Conservation (phyloP, 345 rosid genomes). For the Moricandia arvensis region DNA sequence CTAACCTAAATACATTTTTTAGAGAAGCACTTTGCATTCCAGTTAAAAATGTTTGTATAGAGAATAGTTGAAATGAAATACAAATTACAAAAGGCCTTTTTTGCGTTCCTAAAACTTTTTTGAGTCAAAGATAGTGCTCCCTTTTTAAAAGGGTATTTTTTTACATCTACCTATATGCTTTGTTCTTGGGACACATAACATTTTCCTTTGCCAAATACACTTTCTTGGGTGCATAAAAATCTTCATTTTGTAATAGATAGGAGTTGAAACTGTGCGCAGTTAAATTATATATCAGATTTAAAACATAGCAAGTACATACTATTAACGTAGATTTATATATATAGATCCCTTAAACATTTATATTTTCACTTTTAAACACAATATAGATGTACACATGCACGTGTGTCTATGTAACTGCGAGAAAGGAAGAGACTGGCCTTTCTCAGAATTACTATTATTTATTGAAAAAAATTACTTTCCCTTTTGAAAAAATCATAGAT, state of each 20-base stretch:
- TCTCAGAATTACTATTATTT: neutral
- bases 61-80: slow-evolving; percentile 10
- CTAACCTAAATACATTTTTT: slow-evolving; percentile 3
- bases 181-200: slow-evolving; percentile 41
- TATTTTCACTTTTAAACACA: slow-evolving; percentile 15
- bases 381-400: slow-evolving; percentile 34
- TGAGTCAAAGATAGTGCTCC: slow-evolving; percentile 40
- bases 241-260: slow-evolving; percentile 21
- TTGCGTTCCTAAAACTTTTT: slow-evolving; percentile 43
- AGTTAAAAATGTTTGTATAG: neutral
- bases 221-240: slow-evolving; percentile 24
- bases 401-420: slow-evolving; percentile 38
- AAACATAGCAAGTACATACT: slow-evolving; percentile 9
- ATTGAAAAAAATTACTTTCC: slow-evolving; percentile 8
- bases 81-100: slow-evolving; percentile 29
- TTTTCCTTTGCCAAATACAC: slow-evolving; percentile 37
- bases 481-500: slow-evolving; percentile 14
- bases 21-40: neutral
- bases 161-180: slow-evolving; percentile 39
- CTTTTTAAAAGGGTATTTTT: slow-evolving; percentile 30
- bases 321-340: neutral
- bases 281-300: neutral
- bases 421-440: slow-evolving; percentile 30
- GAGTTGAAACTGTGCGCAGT: slow-evolving; percentile 31
- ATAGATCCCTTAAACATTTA: neutral